A percentile compares a stretch with the other conserved stretches of the same genome.
These are phyloP conservation scores for Arthrocladium fulminans DNA, from an alignment of 2,329 filamentous ascomycete genomes.

Conservation along the genomic window DNA sequence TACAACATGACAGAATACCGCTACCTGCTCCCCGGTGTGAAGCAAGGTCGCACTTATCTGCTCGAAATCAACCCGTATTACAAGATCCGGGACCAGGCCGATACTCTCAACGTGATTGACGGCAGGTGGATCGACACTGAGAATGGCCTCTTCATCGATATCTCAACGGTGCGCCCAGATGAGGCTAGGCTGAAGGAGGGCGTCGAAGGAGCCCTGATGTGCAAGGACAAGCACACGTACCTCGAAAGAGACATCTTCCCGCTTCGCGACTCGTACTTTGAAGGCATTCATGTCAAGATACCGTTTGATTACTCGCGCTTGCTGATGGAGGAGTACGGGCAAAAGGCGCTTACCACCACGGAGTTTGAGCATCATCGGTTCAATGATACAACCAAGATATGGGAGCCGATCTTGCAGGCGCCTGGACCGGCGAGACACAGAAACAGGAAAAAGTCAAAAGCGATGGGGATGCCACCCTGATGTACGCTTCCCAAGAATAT, in stretches of 20 bases:
- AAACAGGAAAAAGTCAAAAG: no score
- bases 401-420: constrained; percentile 15
- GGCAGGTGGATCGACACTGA: constrained; percentile 53
- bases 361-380: constrained; percentile 30
- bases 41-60: constrained; percentile 39
- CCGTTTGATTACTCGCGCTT: constrained; percentile 49
- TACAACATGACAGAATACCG: constrained; percentile 56
- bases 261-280: constrained; percentile 46
- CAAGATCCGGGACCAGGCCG: constrained; percentile 35
- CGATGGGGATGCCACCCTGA: no score
- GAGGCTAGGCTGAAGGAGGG: constrained; percentile 32
- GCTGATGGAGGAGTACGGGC: constrained; percentile 48
- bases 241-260: constrained; percentile 48
- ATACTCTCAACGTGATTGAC: constrained; percentile 49
- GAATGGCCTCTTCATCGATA: constrained; percentile 54
- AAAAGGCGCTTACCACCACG: constrained; percentile 39
- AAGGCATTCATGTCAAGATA: constrained; percentile 45
- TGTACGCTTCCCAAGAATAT: no score
- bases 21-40: constrained; percentile 32
- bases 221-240: constrained; percentile 51
- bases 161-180: constrained; percentile 48
- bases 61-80: constrained; percentile 53
- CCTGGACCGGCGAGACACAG: no score
- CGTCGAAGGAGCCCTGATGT: constrained; percentile 39
- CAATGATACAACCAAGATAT: constrained; percentile 18